Conservation (phyloP, 805 yeast species). For the Hemisphaericaspora nanyangensis region DNA sequence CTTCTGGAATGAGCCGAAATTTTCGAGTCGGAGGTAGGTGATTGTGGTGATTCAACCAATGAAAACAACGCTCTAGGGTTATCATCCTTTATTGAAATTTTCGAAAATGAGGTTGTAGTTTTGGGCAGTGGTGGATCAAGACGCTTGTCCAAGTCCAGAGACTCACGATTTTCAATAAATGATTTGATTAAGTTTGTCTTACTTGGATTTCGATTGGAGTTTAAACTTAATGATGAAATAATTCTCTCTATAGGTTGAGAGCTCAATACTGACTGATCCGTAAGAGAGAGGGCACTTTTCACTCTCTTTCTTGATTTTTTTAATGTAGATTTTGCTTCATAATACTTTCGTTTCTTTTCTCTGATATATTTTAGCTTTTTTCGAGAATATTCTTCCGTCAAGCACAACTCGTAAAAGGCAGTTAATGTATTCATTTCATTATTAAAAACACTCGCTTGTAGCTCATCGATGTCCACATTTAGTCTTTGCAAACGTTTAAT, state of each 20-base stretch:
- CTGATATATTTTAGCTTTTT: slow-evolving; percentile 28
- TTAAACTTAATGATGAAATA: slow-evolving; percentile 32
- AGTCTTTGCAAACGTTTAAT: slow-evolving; percentile 55
- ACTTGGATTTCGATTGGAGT: slow-evolving; percentile 17
- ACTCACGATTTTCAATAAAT: slow-evolving; percentile 2
- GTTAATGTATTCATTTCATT: slow-evolving; percentile 67
- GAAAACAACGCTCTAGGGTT: neutral
- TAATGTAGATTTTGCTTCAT: slow-evolving; percentile 29
- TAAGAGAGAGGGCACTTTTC: slow-evolving; percentile 31
- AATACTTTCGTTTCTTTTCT: slow-evolving; percentile 28
- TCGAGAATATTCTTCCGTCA: slow-evolving; percentile 47
- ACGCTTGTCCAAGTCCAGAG: slow-evolving; percentile 5
- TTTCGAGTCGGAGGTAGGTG: neutral
- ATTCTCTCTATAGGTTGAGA: slow-evolving; percentile 37
- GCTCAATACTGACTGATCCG: slow-evolving; percentile 25
- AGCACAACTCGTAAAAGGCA: slow-evolving; percentile 68
- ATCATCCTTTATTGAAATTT: neutral
- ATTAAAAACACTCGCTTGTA: slow-evolving; percentile 54
- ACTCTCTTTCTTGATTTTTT: slow-evolving; percentile 30
- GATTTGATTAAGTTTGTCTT: slow-evolving; percentile 7
- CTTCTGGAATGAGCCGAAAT: neutral
- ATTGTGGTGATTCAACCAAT: slow-evolving; percentile 2
- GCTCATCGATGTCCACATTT: slow-evolving; percentile 59
- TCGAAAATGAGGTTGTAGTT: neutral
- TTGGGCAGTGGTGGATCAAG: slow-evolving; percentile 3